Evolutionary conservation across 2,329 filamentous ascomycete genomes (phyloP), one percentile per base, ranked within the genome.

Genomic region (Penicillium sp.): DNA sequence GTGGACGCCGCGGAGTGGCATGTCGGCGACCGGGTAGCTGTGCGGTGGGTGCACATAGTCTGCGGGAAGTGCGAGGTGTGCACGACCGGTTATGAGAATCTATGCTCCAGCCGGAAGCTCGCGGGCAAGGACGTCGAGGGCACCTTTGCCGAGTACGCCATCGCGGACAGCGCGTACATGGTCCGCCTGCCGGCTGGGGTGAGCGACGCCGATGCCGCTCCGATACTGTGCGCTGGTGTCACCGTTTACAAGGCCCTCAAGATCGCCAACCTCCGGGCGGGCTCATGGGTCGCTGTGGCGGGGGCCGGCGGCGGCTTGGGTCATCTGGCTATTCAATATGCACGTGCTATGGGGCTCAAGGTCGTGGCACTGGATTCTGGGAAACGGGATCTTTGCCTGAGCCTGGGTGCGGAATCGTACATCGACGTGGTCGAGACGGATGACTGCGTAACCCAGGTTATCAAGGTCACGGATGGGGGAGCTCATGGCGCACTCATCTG

Each of bases 351-450:
- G 55, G 64, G 63, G 7, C 68, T 74, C 65, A 59, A 67, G n/a
- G 62, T 74, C 27, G 72, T 74, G 41, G 71, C 69, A 24, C 61
- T 74, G 46, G 70, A 74, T 50, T 70, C 70, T 10, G 69, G 70
- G 11, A 73, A 74, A 51, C 58, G 57, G 14, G 66, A 68, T 28
- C 63, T 73, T 11, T 72, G 70, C 62, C 70, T 64, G 48, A 62
- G 68, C 39, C 62, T 73, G 16, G 70, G 71, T 5, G 70, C 70
- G 9, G 70, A 73, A 48, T 58, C 64, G 44, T 73, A 66, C 56
- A 66, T 74, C 44, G 71, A 73, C 54, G 73, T 71, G 55, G 27
- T 50, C 30, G 47, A 50, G 40, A 50, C 47, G 25, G 35, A 44
- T 16, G 40, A 50, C 33, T 50, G 47, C 31, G 40, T 67, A 1